Evolutionary conservation across 139 green algal species (phyloP), one percentile per base, ranked within the genome.

Genomic region (Auxenochlorella pyrenoidosa): DNA sequence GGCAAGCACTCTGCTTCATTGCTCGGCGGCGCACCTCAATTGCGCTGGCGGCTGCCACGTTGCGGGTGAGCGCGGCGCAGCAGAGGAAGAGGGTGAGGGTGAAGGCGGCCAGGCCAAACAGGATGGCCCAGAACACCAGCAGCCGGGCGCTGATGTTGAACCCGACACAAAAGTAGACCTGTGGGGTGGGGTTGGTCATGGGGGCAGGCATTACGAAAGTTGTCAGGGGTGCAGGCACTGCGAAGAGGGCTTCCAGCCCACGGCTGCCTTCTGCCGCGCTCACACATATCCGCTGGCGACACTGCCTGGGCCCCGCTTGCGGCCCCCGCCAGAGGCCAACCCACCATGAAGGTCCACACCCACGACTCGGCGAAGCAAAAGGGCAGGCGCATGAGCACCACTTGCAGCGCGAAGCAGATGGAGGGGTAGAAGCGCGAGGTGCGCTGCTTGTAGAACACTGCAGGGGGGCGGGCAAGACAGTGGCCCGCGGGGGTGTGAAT

Each of bases 141-240:
- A 87, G 58, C 40, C 86, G 79, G 2, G 63, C 44, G 43, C 54
- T 71, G 26, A 65, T 4, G 36, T 76, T 8, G 22, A 90, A 86
- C 18, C 86, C 86, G 16, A 90, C 86, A 19, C 36, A n/a, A 32
- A 79, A 88, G 71, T 88, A 88, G 32, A 85, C 71, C 73, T 79
- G 40, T 12, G 36, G 0, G 6, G 21, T 22, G 24, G 16, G 16
- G 36, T 13, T 34, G n/a, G 22, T 6, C 0, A 28, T 0, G 28
- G 34, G 34, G 43, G 43, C 44, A 82, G 43, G 75, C 15, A 82
- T 54, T 6, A 54, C n/a, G n/a, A n/a, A n/a, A n/a, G n/a, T n/a
- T n/a, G n/a, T n/a, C n/a, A n/a, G n/a, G n/a, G n/a, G n/a, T n/a
- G n/a, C n/a, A n/a, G n/a, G n/a, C n/a, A n/a, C n/a, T n/a, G n/a